Conservation (phyloP, 176 grass and related monocot genomes). For the Raddia guianensis region DNA sequence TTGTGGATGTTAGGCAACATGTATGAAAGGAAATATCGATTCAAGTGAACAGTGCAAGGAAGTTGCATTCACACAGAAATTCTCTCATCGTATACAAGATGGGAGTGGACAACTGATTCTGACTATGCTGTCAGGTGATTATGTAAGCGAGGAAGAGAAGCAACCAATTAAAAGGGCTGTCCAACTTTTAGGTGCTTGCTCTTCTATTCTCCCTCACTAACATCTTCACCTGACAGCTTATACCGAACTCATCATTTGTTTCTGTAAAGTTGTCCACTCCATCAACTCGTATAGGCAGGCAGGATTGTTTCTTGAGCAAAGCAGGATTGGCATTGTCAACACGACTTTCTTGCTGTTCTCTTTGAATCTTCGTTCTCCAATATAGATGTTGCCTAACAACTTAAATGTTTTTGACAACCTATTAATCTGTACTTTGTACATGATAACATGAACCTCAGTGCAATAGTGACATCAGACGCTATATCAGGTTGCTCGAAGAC, state of each 20-base stretch:
- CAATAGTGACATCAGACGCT: constrained; percentile 21
- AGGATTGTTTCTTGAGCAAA: neutral
- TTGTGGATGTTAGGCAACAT: neutral
- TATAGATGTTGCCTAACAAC: neutral
- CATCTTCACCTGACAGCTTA: neutral
- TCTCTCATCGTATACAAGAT: neutral
- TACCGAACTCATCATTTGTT: neutral
- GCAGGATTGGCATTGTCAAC: neutral
- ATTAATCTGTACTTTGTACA: neutral
- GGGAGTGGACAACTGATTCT: neutral
- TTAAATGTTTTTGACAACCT: constrained; percentile 10
- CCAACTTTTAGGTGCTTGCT: neutral
- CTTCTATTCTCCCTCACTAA: neutral
- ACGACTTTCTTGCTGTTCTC: neutral
- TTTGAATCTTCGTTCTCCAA: constrained; percentile 1
- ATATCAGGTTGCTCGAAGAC: constrained; percentile 70
- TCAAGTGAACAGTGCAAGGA: constrained; percentile 2
- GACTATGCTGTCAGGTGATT: neutral
- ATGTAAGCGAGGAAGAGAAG: neutral
- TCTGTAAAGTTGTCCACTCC: neutral
- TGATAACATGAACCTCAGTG: constrained; percentile 17
- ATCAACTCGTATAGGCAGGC: neutral
- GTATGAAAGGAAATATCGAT: neutral
- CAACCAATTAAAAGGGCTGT: neutral
- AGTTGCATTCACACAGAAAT: neutral